Conservation (phyloP, 2,329 filamentous ascomycete genomes). For the Juglanconis juglandina region DNA sequence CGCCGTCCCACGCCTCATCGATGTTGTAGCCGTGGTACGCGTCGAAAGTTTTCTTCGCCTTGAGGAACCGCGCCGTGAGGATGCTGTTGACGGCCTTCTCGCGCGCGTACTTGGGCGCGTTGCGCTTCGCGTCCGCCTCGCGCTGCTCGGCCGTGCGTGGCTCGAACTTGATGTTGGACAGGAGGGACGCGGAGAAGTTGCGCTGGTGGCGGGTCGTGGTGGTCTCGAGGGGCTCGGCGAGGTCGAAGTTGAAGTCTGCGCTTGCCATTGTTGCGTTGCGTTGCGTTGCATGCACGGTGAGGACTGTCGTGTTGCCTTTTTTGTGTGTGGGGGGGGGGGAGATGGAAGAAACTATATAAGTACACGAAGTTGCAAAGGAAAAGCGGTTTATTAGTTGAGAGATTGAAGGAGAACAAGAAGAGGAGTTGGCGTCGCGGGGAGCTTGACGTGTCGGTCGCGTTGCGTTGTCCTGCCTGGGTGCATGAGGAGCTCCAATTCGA, state of each 20-base stretch:
- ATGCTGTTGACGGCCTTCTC: conserved; percentile 19
- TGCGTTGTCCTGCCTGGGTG: not conserved
- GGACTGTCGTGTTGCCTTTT: not conserved
- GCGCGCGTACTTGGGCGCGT: conserved; percentile 21
- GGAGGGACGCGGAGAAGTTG: conserved; percentile 5
- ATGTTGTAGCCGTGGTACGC: conserved; percentile 18
- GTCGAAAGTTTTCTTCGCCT: conserved; percentile 21
- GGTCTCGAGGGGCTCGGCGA: conserved; percentile 9
- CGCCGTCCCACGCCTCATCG: conserved; percentile 14
- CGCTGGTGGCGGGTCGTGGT: conserved; percentile 6
- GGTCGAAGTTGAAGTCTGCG: conserved; percentile 8
- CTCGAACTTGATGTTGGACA: conserved; percentile 16
- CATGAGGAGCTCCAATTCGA: not conserved
- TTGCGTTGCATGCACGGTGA: not conserved
- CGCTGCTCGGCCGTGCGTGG: conserved; percentile 19
- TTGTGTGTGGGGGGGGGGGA: not conserved
- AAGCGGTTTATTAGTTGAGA: no score
- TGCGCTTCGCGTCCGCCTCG: conserved; percentile 17
- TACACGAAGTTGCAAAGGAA: no score
- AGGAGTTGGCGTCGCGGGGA: not conserved
- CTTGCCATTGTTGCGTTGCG: not conserved
- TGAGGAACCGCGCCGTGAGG: conserved; percentile 20
- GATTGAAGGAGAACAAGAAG: no score
- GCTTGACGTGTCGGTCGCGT: not conserved
- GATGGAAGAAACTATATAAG: no score